These are phyloP conservation scores for Rhizopus stolonifer DNA, from an alignment of 371 early-diverging fungal genomes.

Conservation along the genomic window DNA sequence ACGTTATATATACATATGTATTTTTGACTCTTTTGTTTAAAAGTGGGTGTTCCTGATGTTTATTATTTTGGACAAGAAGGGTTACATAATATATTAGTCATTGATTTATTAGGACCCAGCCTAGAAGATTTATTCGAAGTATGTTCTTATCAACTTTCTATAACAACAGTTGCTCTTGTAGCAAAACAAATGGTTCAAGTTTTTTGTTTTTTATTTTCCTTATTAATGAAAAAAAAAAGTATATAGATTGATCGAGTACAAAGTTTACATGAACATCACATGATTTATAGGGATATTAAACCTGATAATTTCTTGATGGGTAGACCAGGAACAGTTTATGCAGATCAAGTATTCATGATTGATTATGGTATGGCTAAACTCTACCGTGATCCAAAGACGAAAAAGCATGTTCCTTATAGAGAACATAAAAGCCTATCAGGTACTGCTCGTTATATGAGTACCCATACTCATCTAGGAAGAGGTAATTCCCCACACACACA, in stretches of 20 bases:
- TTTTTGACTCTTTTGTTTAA: constrained; percentile 51
- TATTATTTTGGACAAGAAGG: constrained; percentile 98
- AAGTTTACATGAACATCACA: constrained; percentile 91
- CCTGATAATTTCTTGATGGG: constrained; percentile 99
- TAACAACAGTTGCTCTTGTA: constrained; percentile 95
- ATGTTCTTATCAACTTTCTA: constrained; percentile 86
- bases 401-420: constrained; percentile 87
- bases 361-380: constrained; percentile 97
- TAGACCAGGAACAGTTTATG: constrained; percentile 60
- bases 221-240: background rate
- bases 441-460: constrained; percentile 95
- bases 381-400: constrained; percentile 85
- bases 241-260: constrained; percentile 67
- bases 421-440: constrained; percentile 91
- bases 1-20: no score
- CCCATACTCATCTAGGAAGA: constrained; percentile 93
- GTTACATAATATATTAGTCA: constrained; percentile 92
- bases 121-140: constrained; percentile 97
- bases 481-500: constrained; percentile 31
- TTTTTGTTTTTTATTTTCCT: no score
- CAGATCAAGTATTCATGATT: constrained; percentile 68
- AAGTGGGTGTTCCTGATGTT: constrained; percentile 84
- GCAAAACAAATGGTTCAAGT: constrained; percentile 99
- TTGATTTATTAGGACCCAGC: constrained; percentile 97
- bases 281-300: constrained; percentile 99